Evolutionary conservation across 1,139 yeast species (phyloP).

Genomic region (Sugiyamaella japonica): DNA sequence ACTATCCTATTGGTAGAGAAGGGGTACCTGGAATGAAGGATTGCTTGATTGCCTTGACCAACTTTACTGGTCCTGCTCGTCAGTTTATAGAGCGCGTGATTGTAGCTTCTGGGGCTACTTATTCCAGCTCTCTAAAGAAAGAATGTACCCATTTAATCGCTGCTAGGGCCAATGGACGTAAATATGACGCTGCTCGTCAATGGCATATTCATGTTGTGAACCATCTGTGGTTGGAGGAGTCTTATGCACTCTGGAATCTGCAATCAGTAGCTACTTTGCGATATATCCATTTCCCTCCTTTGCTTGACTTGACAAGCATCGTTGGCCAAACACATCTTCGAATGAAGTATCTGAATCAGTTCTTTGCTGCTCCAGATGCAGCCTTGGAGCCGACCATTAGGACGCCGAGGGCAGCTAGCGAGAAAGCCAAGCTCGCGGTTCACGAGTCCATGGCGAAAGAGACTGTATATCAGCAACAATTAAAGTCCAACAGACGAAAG

Average conservation of each 20-base stretch:
- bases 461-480: conserved; percentile 55
- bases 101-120: conserved; percentile 69
- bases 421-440: conserved; percentile 64
- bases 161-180: conserved; percentile 67
- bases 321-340: conserved; percentile 56
- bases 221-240: conserved; percentile 90
- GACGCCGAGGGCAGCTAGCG: conserved; percentile 55
- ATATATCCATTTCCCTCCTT: conserved; percentile 51
- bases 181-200: conserved; percentile 66
- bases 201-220: conserved; percentile 68
- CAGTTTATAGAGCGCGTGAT: conserved; percentile 66
- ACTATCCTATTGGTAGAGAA: conserved; percentile 64
- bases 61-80: conserved; percentile 84
- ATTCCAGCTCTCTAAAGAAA: conserved; percentile 66
- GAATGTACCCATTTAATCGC: conserved; percentile 72
- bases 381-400: conserved; percentile 13
- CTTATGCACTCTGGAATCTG: conserved; percentile 60
- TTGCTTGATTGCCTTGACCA: conserved; percentile 64
- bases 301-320: conserved; percentile 45
- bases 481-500: conserved; percentile 14
- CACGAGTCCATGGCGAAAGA: conserved; percentile 68
- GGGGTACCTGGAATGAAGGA: conserved; percentile 56
- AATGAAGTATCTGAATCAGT: conserved; percentile 44
- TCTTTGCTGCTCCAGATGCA: conserved; percentile 38
- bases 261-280: conserved; percentile 49